Base-by-base conservation (phyloP, 176 grass and related monocot species). In the Zoysia japonica region DNA sequence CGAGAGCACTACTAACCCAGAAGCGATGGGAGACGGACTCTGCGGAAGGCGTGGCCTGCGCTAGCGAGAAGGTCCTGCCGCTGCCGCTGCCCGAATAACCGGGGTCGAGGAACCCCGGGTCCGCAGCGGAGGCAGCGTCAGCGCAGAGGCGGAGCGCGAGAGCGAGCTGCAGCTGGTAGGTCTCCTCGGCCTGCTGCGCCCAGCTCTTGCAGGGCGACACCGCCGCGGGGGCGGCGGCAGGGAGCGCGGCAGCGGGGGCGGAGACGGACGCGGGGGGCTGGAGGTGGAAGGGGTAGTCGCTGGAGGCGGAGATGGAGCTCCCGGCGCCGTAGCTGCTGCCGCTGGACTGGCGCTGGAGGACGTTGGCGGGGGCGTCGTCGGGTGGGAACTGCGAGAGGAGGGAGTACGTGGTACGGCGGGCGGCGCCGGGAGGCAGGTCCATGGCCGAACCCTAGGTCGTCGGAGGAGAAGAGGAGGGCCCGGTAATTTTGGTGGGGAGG, bases 171-270 rank as follows among this genome's bases (percentile, higher is more conserved):
- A 99, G 87, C 70, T 95, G 96, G 88, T 99, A 99, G 44, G 96
- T 95, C 79, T 98, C 96, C 88, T 94, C 92, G 2, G 96, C 96
- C 90, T 99, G 96, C 87, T 94, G 96, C 36, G 96, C 96, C 96
- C 96, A 95, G 88, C 92, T 99, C 88, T 95, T 95, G 78, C 78
- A 70, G 50, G 86, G 46, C n/a, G 90, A 88, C 8, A 63, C 75
- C 15, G 60, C 84, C 6, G 68, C 46, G 37, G 54, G 61, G 0
- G 51, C 60, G 2, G 63, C 63, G 46, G 61, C 11, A 42, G 56
- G 83, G 3, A 61, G 37, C 40, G 82, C 62, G 9, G 67, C 37
- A 46, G 53, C 61, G 0, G 36, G 44, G 1, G 17, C 74, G 42
- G 63, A 63, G 36, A 54, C 16, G 6, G 47, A 19, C 49, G 53